A percentile compares a stretch with the other conserved stretches of the same genome.
These are phyloP conservation scores for Xylaria polymorpha DNA, from an alignment of 2,329 filamentous ascomycete genomes.

Conservation along the genomic window DNA sequence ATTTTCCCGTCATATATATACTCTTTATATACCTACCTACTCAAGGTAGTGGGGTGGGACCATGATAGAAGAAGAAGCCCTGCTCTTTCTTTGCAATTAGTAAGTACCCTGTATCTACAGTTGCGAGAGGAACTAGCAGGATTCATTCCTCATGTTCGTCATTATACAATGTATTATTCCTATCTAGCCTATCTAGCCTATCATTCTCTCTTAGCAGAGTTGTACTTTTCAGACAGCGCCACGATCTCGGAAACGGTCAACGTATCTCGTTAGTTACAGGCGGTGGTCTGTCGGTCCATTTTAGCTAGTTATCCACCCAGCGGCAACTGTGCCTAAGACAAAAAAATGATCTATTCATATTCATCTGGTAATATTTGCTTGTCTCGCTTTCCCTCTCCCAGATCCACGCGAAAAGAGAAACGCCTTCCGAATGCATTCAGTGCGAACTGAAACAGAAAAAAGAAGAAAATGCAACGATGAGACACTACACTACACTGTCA, in stretches of 20 bases:
- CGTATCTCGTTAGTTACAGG: no score
- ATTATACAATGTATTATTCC: conserved; percentile 34
- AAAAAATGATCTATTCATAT: not conserved
- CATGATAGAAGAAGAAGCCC: no score
- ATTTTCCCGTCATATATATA: no score
- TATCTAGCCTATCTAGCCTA: conserved; percentile 26
- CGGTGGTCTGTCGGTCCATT: no score
- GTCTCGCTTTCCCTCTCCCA: not conserved
- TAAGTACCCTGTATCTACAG: no score
- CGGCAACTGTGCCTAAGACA: not conserved
- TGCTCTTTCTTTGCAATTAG: no score
- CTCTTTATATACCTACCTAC: no score
- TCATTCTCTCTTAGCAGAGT: conserved; percentile 11
- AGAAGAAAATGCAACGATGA: not conserved
- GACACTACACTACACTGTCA: not conserved
- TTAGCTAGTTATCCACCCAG: not conserved
- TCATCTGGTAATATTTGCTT: conserved; percentile 1
- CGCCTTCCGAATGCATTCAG: conserved; percentile 44
- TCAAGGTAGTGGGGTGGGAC: no score
- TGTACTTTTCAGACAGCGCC: conserved; percentile 3
- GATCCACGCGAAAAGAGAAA: conserved; percentile 27
- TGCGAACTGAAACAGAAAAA: not conserved
- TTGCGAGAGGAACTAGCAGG: no score
- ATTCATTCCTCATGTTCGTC: not conserved
- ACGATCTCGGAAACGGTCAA: no score